Base-by-base conservation (phyloP, 1,139 yeast genomes). In the Geotrichum klebahnii region DNA sequence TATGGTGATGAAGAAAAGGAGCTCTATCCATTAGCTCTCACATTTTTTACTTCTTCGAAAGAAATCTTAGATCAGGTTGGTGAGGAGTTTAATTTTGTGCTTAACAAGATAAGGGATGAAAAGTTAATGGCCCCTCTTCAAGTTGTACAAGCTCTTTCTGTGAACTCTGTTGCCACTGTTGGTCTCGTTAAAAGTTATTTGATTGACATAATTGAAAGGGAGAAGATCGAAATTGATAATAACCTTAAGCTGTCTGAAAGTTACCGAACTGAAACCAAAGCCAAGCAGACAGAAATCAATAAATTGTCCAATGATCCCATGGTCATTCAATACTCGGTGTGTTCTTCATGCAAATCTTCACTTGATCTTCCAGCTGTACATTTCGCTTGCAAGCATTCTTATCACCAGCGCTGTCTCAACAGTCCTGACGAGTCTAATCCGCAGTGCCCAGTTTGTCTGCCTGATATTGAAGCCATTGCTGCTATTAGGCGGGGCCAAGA, bases 351-450 rank as follows among this genome's bases (percentile, higher is more conserved):
- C 64, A 73, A 79, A 14, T 72, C 78, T 47, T 75, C 79, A 23
- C 69, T 92, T 29, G 95, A 88, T 53, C 75, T 83, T 49, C 97
- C 97, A 0, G 77, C 84, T 6, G 78, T 86, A 0, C 95, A 87
- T 61, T 94, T 90, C 71, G 80, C 82, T 55, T 92, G 98, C 69
- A 78, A 78, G 48, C 98, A 92, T 61, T 81, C 95, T 2, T 89
- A 80, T 62, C 98, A 92, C 64, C 88, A 84, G 58, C 73, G 86
- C 47, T 94, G 98, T 61, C 67, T 92, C 20, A 74, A 76, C 46
- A 55, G 61, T 37, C 59, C 61, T 26, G 60, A 58, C 12, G 57
- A 56, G 16, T 47, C 54, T 5, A 45, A 44, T 19, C 65, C 66
- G 32, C 71, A 69, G 50, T 89, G 97, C 65, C 95, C 97, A 0